Evolutionary conservation across 176 grass and related monocot species (phyloP).

Genomic region (Triticum dicoccoides): DNA sequence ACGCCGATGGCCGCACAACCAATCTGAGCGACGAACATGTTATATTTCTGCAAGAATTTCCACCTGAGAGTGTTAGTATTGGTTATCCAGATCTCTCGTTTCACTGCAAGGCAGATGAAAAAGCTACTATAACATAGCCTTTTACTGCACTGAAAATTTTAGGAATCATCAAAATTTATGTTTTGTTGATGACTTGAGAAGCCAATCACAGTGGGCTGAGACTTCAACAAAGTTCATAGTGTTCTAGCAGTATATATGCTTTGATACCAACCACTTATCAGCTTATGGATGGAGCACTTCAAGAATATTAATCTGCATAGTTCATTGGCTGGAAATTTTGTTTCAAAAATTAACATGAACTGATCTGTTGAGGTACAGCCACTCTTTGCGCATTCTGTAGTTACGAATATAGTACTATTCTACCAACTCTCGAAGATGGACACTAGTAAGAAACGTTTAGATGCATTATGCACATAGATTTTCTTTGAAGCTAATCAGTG

Average conservation of each 20-base stretch:
- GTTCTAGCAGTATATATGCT: too few species aligned
- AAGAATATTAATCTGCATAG: too few species aligned
- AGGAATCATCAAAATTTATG: neutral
- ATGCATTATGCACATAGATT: neutral
- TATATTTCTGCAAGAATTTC: conserved; percentile 77
- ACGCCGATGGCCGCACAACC: conserved; percentile 81
- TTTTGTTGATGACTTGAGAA: neutral
- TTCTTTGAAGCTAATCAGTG: neutral
- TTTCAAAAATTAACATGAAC: too few species aligned
- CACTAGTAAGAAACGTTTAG: neutral
- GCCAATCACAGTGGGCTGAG: neutral
- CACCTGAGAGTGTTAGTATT: conserved; percentile 14
- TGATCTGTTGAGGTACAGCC: too few species aligned
- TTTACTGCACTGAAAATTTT: neutral
- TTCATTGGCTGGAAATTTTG: too few species aligned
- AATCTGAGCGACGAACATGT: conserved; percentile 87
- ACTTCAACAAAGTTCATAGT: neutral
- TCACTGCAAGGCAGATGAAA: neutral
- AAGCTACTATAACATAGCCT: neutral
- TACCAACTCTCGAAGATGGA: neutral
- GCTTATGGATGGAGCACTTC: neutral
- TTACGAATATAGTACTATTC: neutral
- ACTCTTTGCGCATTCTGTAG: too few species aligned
- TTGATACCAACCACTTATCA: too few species aligned
- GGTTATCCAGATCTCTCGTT: neutral